These are phyloP conservation scores for Tuber melanosporum DNA, from an alignment of 495 filamentous ascomycete genomes.

Conservation along the genomic window DNA sequence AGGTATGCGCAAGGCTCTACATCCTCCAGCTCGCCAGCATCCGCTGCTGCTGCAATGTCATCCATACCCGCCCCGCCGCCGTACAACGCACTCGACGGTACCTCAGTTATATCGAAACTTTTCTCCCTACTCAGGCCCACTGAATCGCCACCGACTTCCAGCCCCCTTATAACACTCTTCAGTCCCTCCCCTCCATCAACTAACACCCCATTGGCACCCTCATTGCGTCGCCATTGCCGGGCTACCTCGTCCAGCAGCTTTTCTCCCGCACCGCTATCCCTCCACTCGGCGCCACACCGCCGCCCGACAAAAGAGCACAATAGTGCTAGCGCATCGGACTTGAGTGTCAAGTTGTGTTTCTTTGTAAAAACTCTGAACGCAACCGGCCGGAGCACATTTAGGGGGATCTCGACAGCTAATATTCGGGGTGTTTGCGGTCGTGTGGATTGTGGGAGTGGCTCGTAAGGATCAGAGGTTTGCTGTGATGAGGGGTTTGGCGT, in stretches of 20 bases:
- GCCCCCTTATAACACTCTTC: conserved; percentile 67
- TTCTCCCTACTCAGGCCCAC: conserved; percentile 52
- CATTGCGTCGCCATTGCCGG: conserved; percentile 72
- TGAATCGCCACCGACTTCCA: conserved; percentile 52
- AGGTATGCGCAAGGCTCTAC: conserved; percentile 37
- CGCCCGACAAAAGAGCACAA: conserved; percentile 84
- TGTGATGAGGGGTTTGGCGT: conserved; percentile 20
- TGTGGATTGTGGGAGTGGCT: conserved; percentile 36
- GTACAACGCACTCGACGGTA: conserved; percentile 27
- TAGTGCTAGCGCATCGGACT: conserved; percentile 73
- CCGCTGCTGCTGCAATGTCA: conserved; percentile 56
- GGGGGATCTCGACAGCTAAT: conserved; percentile 79
- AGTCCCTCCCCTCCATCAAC: conserved; percentile 77
- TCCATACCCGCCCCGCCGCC: conserved; percentile 43
- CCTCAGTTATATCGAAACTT: conserved; percentile 48
- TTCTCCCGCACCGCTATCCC: conserved; percentile 88
- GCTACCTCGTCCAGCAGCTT: conserved; percentile 87
- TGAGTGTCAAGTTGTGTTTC: conserved; percentile 92
- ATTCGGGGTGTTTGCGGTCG: conserved; percentile 59
- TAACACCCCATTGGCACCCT: conserved; percentile 65
- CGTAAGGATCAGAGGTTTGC: conserved; percentile 37
- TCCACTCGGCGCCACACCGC: conserved; percentile 92
- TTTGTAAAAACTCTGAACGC: conserved; percentile 96
- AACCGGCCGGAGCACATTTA: conserved; percentile 76
- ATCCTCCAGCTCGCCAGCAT: conserved; percentile 50